Percentiles rank a stretch among this genome's conserved stretches.
phyloP scores from a whole-genome alignment of 1,284 basidiomycete genomes.

The Lignosus rhinocerotis region DNA sequence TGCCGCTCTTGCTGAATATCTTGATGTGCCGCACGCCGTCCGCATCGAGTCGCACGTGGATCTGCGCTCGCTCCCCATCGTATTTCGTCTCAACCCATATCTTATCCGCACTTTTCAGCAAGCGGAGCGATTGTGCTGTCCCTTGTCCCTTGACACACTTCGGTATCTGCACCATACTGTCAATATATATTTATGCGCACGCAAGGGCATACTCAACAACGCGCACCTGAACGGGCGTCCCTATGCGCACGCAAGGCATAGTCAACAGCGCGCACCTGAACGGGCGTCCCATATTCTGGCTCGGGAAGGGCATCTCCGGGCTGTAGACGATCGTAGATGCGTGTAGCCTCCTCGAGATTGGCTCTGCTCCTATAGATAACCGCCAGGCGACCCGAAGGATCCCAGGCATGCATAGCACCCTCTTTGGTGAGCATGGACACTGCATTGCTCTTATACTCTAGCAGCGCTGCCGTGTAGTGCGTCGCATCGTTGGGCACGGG shows the following conservation, averaged over 20 bases:
- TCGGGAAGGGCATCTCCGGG: conserved; percentile 10
- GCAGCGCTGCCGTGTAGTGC: conserved; percentile 50
- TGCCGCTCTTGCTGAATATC: conserved; percentile 84
- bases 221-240: conserved; percentile 56
- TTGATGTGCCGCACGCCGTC: conserved; percentile 50
- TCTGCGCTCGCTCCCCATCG: conserved; percentile 88
- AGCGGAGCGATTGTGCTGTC: conserved; percentile 54
- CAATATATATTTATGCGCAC: background rate
- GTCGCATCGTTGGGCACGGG: conserved; percentile 49
- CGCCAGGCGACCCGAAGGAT: conserved; percentile 56
- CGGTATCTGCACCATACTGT: conserved; percentile 56
- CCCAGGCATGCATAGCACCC: conserved; percentile 74
- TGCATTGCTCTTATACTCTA: conserved; percentile 55
- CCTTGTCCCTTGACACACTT: conserved; percentile 75
- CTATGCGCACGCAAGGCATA: conserved; percentile 17
- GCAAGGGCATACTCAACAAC: background rate
- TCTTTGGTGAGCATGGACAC: conserved; percentile 57
- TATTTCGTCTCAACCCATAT: conserved; percentile 90
- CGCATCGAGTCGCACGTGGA: conserved; percentile 64
- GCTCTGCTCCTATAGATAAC: conserved; percentile 55
- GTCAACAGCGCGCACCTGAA: conserved; percentile 46
- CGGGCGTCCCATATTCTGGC: conserved; percentile 47
- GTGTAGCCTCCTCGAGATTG: conserved; percentile 58
- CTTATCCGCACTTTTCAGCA: conserved; percentile 43
- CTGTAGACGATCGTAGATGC: conserved; percentile 37